Percentiles rank a stretch among this genome's conserved stretches.
These are phyloP conservation scores for Plantago elongata DNA, from an alignment of 257 asterid genomes.

Conservation along the genomic window DNA sequence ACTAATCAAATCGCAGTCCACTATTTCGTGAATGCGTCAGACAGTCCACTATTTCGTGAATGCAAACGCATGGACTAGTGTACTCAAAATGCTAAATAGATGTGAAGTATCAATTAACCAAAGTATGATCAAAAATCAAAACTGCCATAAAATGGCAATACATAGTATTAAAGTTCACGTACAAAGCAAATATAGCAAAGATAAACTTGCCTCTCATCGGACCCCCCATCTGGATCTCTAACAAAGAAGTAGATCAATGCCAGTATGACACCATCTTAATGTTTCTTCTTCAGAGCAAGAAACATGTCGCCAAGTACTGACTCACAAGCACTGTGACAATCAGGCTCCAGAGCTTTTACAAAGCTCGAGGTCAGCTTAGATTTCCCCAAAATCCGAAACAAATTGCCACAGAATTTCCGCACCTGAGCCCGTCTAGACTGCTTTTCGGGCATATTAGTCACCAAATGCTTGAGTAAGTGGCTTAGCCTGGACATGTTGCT, in stretches of 20 bases:
- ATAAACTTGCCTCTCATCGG: background rate
- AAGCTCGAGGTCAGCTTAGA: conserved; percentile 34
- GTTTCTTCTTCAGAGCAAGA: conserved; percentile 43
- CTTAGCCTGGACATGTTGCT: conserved; percentile 44
- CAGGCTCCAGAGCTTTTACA: conserved; percentile 56
- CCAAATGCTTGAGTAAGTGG: conserved; percentile 46
- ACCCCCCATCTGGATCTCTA: conserved; percentile 4
- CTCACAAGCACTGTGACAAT: conserved; percentile 48
- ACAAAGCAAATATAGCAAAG: background rate
- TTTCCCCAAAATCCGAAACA: conserved; percentile 49
- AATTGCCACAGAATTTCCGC: conserved; percentile 72
- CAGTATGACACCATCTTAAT: background rate
- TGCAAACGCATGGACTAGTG: no score
- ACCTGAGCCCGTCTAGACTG: conserved; percentile 76
- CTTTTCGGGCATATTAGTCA: conserved; percentile 78
- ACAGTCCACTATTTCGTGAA: no score
- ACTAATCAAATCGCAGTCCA: no score
- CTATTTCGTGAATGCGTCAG: no score
- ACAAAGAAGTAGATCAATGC: conserved; percentile 7
- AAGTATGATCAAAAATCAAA: no score
- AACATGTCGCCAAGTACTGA: conserved; percentile 61
- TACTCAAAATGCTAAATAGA: no score
- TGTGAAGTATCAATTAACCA: no score
- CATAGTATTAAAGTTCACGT: no score
- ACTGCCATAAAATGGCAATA: no score